Base-by-base conservation (phyloP, 2,329 filamentous ascomycete species). In the Torrubiella hemipterigena region DNA sequence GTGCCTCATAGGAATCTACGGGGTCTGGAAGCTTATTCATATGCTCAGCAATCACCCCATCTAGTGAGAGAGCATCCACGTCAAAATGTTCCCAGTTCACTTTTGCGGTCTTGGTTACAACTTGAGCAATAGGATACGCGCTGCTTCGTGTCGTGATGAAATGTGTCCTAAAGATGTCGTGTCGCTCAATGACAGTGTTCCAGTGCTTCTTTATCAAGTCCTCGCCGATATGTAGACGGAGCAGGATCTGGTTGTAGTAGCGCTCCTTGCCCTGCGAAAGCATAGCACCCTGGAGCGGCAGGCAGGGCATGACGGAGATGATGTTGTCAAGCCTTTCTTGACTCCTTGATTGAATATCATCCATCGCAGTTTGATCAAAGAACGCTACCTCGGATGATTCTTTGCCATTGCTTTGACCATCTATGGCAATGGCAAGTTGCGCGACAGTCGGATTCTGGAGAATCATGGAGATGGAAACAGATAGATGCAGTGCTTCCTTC, bases 261-360 rank as follows among this genome's bases (percentile, higher is more conserved):
- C 74, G 63, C 2, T 56, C 54, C 9, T 58, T 50, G 2, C 53
- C 53, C 38, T 60, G 44, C 7, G 73, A 69, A 1, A 94, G 61
- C 85, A 94, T 94, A 1, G 79, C 81, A 56, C 93, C 81, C 50
- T 95, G 87, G 0, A 95, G 58, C 1, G 86, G 81, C 2, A 85
- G 93, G 48, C 87, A 94, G 1, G 86, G 86, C 5, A 87, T 56
- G 7, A 93, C 63, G 2, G 58, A 61, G 18, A 68, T 54, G 3
- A 81, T 58, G 0, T 42, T 27, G 5, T 51, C 48, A 0, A 51
- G 50, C 3, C 50, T 37, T 5, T 36, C 12, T 5, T 40, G 27
- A 33, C 69, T 58, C 1, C 41, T 43, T 6, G 48, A 33, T 17
- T 40, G 44, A 6, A 66, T 34, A 17, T 30, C 27, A 4, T 41